Percentiles rank a stretch among this genome's conserved stretches.
phyloP scores from a whole-genome alignment of 805 yeast genomes.

The Myxozyma geophila region DNA sequence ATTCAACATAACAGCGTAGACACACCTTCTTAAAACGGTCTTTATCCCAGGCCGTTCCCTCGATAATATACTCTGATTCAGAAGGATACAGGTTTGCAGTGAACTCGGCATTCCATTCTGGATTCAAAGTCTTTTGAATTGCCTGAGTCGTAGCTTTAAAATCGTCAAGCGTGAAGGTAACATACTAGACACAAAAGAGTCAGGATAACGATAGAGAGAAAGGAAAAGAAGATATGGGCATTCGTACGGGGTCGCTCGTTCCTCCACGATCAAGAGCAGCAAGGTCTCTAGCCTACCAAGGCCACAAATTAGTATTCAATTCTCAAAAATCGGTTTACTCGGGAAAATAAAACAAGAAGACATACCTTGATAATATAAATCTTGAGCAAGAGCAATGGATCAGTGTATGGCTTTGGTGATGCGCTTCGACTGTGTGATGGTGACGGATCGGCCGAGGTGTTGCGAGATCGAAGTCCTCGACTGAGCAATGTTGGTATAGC shows the following conservation, averaged over 20 bases:
- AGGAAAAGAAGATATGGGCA: neutral
- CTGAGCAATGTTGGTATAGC: neutral
- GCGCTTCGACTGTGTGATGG: slow-evolving; percentile 10
- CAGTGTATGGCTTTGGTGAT: slow-evolving; percentile 14
- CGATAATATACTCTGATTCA: slow-evolving; percentile 20
- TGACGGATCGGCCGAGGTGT: slow-evolving; percentile 10
- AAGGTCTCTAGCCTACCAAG: slow-evolving; percentile 29
- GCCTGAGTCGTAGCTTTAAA: slow-evolving; percentile 53
- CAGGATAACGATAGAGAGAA: too few relatives aligned
- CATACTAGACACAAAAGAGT: slow-evolving; percentile 29
- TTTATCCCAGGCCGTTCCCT: slow-evolving; percentile 42
- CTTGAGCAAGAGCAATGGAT: slow-evolving; percentile 16
- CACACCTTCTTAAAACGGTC: slow-evolving; percentile 38
- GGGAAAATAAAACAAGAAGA: neutral
- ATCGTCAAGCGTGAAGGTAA: slow-evolving; percentile 40
- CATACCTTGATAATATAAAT: slow-evolving; percentile 23
- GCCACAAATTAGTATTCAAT: neutral
- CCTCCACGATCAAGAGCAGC: slow-evolving; percentile 32
- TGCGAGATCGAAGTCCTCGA: slow-evolving; percentile 13
- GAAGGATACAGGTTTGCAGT: slow-evolving; percentile 51
- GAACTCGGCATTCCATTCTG: slow-evolving; percentile 74
- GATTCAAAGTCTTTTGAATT: slow-evolving; percentile 69
- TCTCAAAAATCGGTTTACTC: neutral
- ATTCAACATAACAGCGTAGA: too few relatives aligned
- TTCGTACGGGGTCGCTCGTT: slow-evolving; percentile 35